Conservation (phyloP, 495 filamentous ascomycete species). For the Podospora pseudopauciseta region DNA sequence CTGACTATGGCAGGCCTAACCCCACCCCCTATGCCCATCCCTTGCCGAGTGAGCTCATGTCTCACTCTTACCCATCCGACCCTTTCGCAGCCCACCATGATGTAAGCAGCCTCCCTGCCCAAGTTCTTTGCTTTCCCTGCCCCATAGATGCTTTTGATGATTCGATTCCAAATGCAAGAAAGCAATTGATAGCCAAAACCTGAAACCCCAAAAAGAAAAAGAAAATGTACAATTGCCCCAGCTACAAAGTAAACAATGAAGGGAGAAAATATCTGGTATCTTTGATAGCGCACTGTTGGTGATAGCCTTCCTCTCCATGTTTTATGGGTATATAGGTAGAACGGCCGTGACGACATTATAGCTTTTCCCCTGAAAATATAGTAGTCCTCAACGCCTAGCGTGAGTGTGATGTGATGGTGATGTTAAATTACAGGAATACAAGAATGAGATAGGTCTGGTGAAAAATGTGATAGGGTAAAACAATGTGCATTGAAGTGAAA, state of each 20-base stretch:
- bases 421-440: constrained; percentile 11
- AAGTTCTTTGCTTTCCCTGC: not conserved
- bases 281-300: not conserved
- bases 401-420: not conserved
- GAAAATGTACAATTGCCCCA: not conserved
- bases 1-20: too few species aligned
- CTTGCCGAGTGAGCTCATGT: not conserved
- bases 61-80: not conserved
- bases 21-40: not conserved
- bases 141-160: not conserved
- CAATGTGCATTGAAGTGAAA: not conserved
- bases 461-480: not conserved
- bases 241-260: not conserved
- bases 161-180: not conserved
- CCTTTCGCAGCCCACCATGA: not conserved
- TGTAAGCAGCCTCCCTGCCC: not conserved
- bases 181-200: not conserved
- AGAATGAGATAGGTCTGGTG: not conserved
- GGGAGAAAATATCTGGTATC: not conserved
- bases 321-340: not conserved
- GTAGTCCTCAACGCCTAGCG: too few species aligned
- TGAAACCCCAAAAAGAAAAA: not conserved
- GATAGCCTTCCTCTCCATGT: not conserved
- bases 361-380: not conserved
- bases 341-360: not conserved